phyloP scores from a whole-genome alignment of 345 rosid genomes.

The Cardamine chenopodiifolia region DNA sequence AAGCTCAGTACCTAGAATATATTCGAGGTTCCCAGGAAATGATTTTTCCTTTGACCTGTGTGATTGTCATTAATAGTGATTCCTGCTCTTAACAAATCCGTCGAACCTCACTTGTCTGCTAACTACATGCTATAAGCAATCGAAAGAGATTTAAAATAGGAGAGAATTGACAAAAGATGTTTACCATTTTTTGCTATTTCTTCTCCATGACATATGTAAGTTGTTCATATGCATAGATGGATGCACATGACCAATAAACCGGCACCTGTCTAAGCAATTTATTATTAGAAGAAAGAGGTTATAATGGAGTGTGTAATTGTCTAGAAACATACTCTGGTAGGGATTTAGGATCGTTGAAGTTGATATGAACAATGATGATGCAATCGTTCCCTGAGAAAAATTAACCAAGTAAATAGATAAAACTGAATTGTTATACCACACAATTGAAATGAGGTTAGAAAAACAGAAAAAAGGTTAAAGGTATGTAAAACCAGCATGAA shows the following conservation, averaged over 20 bases:
- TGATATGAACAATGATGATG: constrained; percentile 52
- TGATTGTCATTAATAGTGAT: neutral
- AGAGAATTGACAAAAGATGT: constrained; percentile 8
- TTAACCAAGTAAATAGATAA: constrained; percentile 3
- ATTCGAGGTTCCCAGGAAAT: constrained; percentile 59
- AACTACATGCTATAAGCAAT: constrained; percentile 7
- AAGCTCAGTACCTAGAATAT: constrained; percentile 54
- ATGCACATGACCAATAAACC: constrained; percentile 55
- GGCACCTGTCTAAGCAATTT: constrained; percentile 53
- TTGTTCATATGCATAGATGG: constrained; percentile 40
- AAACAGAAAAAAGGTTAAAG: neutral
- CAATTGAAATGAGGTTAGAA: neutral
- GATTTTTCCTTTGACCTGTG: constrained; percentile 59
- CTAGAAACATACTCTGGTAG: constrained; percentile 69
- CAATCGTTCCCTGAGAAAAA: constrained; percentile 59
- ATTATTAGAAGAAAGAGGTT: constrained; percentile 3
- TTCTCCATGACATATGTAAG: constrained; percentile 58
- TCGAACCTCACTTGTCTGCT: neutral
- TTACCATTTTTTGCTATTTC: constrained; percentile 65
- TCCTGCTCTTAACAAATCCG: neutral
- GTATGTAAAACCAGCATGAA: constrained; percentile 54
- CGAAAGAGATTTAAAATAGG: constrained; percentile 6
- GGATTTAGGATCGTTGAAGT: constrained; percentile 58
- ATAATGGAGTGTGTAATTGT: neutral
- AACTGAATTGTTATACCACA: neutral